Conservation (phyloP, 2,329 filamentous ascomycete genomes). For the Passalora sequoiae region DNA sequence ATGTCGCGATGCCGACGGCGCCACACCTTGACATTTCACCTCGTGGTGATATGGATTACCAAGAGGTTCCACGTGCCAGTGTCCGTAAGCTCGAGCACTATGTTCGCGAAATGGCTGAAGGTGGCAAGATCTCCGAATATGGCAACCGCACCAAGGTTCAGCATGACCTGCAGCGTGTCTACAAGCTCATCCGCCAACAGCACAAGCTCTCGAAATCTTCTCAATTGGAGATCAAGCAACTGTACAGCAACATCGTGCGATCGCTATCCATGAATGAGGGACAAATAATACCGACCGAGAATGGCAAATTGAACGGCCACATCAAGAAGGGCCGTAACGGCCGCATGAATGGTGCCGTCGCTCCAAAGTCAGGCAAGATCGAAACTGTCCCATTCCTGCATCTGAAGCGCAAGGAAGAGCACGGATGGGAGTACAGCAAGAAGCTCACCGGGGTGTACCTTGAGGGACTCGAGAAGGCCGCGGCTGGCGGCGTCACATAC, state of each 20-base stretch:
- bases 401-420: conserved; percentile 84
- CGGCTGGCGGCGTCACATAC: conserved; percentile 82
- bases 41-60: conserved; percentile 86
- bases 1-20: conserved; percentile 85
- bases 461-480: conserved; percentile 83
- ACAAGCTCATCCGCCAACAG: conserved; percentile 97
- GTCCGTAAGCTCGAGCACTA: conserved; percentile 98
- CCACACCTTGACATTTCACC: conserved; percentile 89
- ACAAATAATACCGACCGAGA: conserved; percentile 89
- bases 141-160: conserved; percentile 98
- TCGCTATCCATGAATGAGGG: conserved; percentile 96
- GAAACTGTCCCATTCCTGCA: conserved; percentile 98
- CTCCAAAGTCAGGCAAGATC: conserved; percentile 84
- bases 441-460: conserved; percentile 92
- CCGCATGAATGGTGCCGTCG: conserved; percentile 46
- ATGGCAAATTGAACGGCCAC: conserved; percentile 59
- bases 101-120: conserved; percentile 96
- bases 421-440: conserved; percentile 99
- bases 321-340: conserved; percentile 52
- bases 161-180: conserved; percentile 88
- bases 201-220: conserved; percentile 96
- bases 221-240: conserved; percentile 89
- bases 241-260: conserved; percentile 91
- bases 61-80: conserved; percentile 78
- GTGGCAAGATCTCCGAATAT: conserved; percentile 97